Base-by-base conservation (phyloP, 306 rosid species). In the Rosa rugosa region DNA sequence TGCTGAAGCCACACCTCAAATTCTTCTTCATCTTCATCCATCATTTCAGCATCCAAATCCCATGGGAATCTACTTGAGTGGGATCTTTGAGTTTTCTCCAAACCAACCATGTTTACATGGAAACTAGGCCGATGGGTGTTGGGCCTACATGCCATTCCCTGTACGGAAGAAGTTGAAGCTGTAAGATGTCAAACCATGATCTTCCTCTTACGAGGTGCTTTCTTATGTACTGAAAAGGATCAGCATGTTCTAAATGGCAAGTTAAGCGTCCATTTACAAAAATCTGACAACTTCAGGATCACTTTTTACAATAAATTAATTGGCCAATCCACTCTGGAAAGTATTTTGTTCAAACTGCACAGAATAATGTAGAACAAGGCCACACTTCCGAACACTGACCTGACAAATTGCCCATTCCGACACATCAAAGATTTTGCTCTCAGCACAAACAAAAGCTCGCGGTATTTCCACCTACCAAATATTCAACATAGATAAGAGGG, bases 371-470 rank as follows among this genome's bases (percentile, higher is more conserved):
- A 56, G 18, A 69, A 51, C 34, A 73, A 65, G 20, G 17, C 40
- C 18, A 67, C 22, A 27, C 23, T 34, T 34, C 31, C 18, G 22
- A 49, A 82, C 71, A 87, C 92, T 80, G 78, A 93, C 99, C 97
- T 96, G 99, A 87, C 99, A 96, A 67, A 90, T 93, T 67, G 98
- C 99, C 99, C 99, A 96, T 85, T 96, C 99, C 4, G 99, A 96
- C 77, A 93, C 99, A 71, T 96, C 99, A 77, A 96, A 96, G 78
- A 96, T 88, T 83, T 93, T 93, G 88, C 98, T 90, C 88, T 93
- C 99, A 0, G 99, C 99, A 66, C 99, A 96, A 75, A 96, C 99
- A 62, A 93, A 96, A 77, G 99, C 99, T 23, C 98, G 90, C 0
- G 99, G 99, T 83, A 96, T 93, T 87, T 93, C 99, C 81, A 91